Percentiles rank a stretch among this genome's conserved stretches.
These are phyloP conservation scores for Mycena latifolia DNA, from an alignment of 768 basidiomycete genomes.

Conservation along the genomic window DNA sequence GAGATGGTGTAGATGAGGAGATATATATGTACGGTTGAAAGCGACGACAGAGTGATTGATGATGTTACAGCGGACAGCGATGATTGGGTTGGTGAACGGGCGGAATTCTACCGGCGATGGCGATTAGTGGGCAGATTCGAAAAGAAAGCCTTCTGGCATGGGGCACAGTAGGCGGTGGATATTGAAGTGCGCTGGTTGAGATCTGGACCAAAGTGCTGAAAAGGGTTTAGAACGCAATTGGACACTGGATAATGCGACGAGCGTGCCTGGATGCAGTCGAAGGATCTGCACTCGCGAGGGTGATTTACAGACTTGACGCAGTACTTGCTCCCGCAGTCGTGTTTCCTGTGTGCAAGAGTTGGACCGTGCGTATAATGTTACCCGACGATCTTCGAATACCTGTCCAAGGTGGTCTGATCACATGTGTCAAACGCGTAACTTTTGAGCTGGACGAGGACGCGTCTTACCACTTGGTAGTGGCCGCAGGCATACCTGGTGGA, in stretches of 20 bases:
- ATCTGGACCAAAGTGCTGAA: constrained; percentile 81
- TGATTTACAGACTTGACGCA: constrained; percentile 54
- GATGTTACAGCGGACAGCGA: constrained; percentile 9
- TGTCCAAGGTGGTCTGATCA: constrained; percentile 51
- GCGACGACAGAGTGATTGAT: constrained; percentile 23
- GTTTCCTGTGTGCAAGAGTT: constrained; percentile 45
- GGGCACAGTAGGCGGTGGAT: constrained; percentile 66
- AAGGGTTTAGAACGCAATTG: background rate
- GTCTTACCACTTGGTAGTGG: constrained; percentile 75
- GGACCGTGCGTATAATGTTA: too few species aligned
- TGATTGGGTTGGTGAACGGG: background rate
- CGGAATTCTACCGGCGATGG: constrained; percentile 12
- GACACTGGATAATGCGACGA: constrained; percentile 11
- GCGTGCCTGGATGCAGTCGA: constrained; percentile 57
- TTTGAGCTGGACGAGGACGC: constrained; percentile 41
- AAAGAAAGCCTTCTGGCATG: constrained; percentile 68
- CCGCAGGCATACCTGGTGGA: constrained; percentile 81
- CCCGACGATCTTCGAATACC: too few species aligned
- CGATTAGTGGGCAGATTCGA: constrained; percentile 14
- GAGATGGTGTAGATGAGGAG: background rate
- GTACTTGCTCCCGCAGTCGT: constrained; percentile 65
- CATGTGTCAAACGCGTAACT: constrained; percentile 28
- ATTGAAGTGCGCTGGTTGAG: constrained; percentile 69
- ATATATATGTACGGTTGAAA: constrained; percentile 26
- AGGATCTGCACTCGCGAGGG: constrained; percentile 43